Percentiles rank a stretch among this genome's conserved stretches.
Conservation (phyloP, 2,329 filamentous ascomycete genomes). For the Tothia fuscella region DNA sequence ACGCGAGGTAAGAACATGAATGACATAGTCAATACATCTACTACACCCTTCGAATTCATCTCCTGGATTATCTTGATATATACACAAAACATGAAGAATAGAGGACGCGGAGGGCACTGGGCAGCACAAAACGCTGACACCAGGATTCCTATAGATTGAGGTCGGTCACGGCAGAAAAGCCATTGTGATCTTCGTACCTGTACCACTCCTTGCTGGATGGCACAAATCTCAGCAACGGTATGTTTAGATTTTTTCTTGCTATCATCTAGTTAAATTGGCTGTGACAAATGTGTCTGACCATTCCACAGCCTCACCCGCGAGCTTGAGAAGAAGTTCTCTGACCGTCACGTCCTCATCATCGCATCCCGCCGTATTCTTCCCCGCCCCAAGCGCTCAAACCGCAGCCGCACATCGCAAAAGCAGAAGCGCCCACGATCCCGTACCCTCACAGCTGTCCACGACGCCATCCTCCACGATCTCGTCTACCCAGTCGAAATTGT, state of each 20-base stretch:
- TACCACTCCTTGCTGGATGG: slow-evolving; percentile 96
- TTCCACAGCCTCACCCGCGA: slow-evolving; percentile 80
- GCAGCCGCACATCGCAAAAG: slow-evolving; percentile 88
- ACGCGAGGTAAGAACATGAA: slow-evolving; percentile 77
- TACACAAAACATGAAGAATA: slow-evolving; percentile 11
- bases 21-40: no score
- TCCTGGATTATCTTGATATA: not conserved
- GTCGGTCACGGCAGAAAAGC: slow-evolving; percentile 99
- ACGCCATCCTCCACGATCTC: slow-evolving; percentile 93
- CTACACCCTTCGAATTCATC: slow-evolving; percentile 3
- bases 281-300: slow-evolving; percentile 13
- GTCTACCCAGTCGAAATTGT: slow-evolving; percentile 99
- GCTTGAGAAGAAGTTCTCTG: slow-evolving; percentile 99
- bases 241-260: slow-evolving; percentile 26
- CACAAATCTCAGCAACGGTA: slow-evolving; percentile 99
- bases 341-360: slow-evolving; percentile 98
- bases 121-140: slow-evolving; percentile 40
- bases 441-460: slow-evolving; percentile 97
- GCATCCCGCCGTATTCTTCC: slow-evolving; percentile 97
- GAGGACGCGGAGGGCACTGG: slow-evolving; percentile 47
- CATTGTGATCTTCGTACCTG: slow-evolving; percentile 99
- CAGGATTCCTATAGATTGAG: slow-evolving; percentile 72
- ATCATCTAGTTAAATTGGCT: not conserved
- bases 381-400: slow-evolving; percentile 95
- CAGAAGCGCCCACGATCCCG: slow-evolving; percentile 98